Base-by-base conservation (phyloP, 1,284 basidiomycete genomes). In the Cryptococcus wingfieldii region DNA sequence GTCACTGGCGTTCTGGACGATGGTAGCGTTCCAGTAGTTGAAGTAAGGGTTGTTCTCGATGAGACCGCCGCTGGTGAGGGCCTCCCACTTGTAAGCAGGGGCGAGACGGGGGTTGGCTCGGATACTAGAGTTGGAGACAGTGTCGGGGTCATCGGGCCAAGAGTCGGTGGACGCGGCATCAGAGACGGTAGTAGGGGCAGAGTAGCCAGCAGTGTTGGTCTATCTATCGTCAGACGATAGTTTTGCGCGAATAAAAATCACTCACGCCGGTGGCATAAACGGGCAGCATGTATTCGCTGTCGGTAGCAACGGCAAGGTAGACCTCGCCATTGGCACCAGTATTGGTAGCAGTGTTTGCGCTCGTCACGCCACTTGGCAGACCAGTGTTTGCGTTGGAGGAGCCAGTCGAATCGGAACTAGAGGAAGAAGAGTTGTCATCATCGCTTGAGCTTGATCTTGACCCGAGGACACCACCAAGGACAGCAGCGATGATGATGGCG, bases 71-170 rank as follows among this genome's bases (percentile, higher is more conserved):
- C 86, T 60, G 14, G 72, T 85, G 38, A 99, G 83, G 25, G 86
- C 90, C 28, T 83, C 78, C 95, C 96, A 98, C 77, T 93, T 92
- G 82, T 92, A 94, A 14, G 82, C 69, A 12, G 95, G 90, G 16
- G 94, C 94, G 64, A 99, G 82, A 59, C 90, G 88, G 23, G 95
- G 95, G 65, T 94, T 90, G 66, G 89, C 85, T 7, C 85, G 70
- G 54, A 83, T 80, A 48, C 78, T 75, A 10, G 86, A 83, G 61
- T 74, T 83, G 19, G 82, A 75, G 10, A 89, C 86, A 53, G 84
- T 71, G 76, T 86, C 88, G 23, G 86, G 70, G 69, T 94, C 91
- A 54, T 79, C 66, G 4, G 90, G 89, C 89, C 92, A 94, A 4
- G 83, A 74, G 57, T 83, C 70, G 47, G 78, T 77, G 45, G 78